Base-by-base conservation (phyloP, 2,329 filamentous ascomycete genomes). In the Cladophialophora bantiana region DNA sequence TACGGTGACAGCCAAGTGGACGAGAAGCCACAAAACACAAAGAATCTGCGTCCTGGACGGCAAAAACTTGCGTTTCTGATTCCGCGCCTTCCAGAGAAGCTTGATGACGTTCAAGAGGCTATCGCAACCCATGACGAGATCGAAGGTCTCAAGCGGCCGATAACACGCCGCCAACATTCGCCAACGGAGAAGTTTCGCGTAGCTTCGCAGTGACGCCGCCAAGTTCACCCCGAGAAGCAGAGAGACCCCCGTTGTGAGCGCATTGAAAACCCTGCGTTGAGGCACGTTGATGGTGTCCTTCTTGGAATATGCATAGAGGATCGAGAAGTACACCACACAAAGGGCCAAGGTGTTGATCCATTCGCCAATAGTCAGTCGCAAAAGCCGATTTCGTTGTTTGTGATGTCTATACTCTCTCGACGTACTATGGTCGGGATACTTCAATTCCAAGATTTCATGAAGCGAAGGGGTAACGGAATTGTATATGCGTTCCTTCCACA, bases 81-180 rank as follows among this genome's bases (percentile, higher is more conserved):
- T 68, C 55, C 52, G 53, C 10, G 64, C 70, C 40, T 64, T 70
- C 54, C 52, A 68, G 6, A 72, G 50, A 18, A 72, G 69, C 57
- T 65, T 59, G 32, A 69, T 42, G 26, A 71, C 69, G 35, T 71
- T 72, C 26, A 69, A 54, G 15, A 68, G 58, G 40, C 65, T 68
- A 35, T 71, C 66, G 36, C 68, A 70, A 12, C 68, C 66, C 70
- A 72, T 65, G 53, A 72, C 65, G 9, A 71, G 68, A 59, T 71
- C 70, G 53, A 71, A 71, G 9, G 66, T 66, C 56, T 70, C 63
- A 4, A 71, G 59, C 5, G 70, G 65, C 32, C 70, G 64, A 52
- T 70, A 69, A 42, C 59, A 60, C 13, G 52, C 45, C 2, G 70
- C 68, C 40, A 71, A 50, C 31, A 71, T 64, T 36, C 70, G 63